Evolutionary conservation across 2,329 filamentous ascomycete species (phyloP), one percentile per base, ranked within the genome.

Genomic region (Botryotinia calthae): DNA sequence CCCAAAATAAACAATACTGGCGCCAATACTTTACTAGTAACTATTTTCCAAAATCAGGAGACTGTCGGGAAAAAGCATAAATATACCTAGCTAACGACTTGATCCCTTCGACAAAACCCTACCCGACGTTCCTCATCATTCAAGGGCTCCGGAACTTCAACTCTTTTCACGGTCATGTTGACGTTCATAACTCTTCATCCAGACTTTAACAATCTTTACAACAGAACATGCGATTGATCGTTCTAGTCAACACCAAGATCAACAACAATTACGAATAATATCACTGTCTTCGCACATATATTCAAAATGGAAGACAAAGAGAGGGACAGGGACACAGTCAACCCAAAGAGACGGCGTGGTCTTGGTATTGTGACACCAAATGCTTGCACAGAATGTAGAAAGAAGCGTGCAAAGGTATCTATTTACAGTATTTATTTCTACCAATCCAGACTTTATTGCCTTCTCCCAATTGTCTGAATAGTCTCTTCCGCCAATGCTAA

Each of bases 351-450:
- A 58, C 75, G 78, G 40, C 77, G 79, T 54, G 79, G 79, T 10
- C 73, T 78, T 16, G 79, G 79, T 42, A 71, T 78, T 18, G 79
- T 80, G 25, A 80, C 79, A 14, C 76, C 76, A 28, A 80, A 80
- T 68, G 79, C 79, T 18, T 80, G 79, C 70, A 79, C 76, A 18
- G 79, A 80, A 75, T 80, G 79, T 63, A 76, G 79, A 28, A 80
- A 80, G 73, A 80, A 80, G 70, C 74, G 79, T 74, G 76, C 77
- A 31, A 80, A 80, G 78, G 79, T 77, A 72, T 20, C 74, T 73
- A 28, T 46, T 28, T 25, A 37, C 22, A 37, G 25, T 54, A 28
- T 28, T 31, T 14, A 7, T 42, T 48, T 56, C n/a, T 46, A 65
- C 40, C 40, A 56, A 54, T 42, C 22, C 28, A 34, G 31, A 0